Base-by-base conservation (phyloP, 441 rosid species). In the Geranium incanum region DNA sequence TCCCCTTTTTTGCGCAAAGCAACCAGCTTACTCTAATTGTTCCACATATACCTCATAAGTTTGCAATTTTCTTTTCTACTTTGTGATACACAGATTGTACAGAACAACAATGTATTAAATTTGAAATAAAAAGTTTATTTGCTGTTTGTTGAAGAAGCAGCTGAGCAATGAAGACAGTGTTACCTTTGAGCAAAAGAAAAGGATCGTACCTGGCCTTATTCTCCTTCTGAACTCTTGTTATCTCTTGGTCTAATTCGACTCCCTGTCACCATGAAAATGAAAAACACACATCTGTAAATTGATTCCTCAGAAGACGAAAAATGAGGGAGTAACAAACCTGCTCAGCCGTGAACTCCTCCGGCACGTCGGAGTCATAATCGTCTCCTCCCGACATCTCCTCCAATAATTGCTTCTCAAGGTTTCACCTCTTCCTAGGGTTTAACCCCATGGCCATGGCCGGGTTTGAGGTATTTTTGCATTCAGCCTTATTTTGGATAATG, bases 291-390 rank as follows among this genome's bases (percentile, higher is more conserved):
- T 52, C 15, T 13, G 18, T 18, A 50, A 52, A 11, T 52, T 52
- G 18, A 55, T 55, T 55, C 18, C 11, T 12, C 18, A 38, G 5
- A 0, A 7, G 28, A 5, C 0, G 11, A 55, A 63, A 3, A n/a
- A 43, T 23, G n/a, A 37, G 18, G 38, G 36, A 71, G 11, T 6
- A 1, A 15, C 6, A 19, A 66, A 93, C 97, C 96, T 93, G 96
- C 66, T 89, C 91, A 16, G 83, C 81, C 3, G 94, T 82, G 67
- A 90, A 80, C 71, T 91, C 97, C 82, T 94, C 98, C 0, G 98
- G 98, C 18, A 86, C 86, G 41, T 88, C 92, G 2, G 90, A 88
- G 18, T 84, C 87, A 13, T 79, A 79, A 23, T 84, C 92, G 68
- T 79, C 86, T 60, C 72, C 76, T 6, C 75, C 81, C 66, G 84